Conservation (phyloP, 805 yeast species). For the Kodamaea jinghongensis region DNA sequence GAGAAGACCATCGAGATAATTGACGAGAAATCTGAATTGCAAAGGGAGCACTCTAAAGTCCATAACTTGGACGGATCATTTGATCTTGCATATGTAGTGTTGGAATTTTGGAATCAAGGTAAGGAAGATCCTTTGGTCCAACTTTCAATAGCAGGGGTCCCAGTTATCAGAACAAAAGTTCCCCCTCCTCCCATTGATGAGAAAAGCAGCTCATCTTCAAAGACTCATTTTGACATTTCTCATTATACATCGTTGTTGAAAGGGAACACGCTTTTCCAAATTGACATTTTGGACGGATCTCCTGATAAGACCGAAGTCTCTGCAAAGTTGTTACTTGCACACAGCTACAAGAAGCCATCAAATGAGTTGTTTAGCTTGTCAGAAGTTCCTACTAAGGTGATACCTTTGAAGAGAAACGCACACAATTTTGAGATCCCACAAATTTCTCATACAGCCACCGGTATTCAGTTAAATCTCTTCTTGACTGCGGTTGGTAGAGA, state of each 20-base stretch:
- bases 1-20: neutral
- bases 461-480: slow-evolving; percentile 16
- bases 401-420: slow-evolving; percentile 20
- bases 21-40: neutral
- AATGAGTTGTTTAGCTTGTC: slow-evolving; percentile 3
- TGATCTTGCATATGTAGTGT: no score
- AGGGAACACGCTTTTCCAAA: slow-evolving; percentile 11
- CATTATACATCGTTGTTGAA: slow-evolving; percentile 21
- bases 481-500: slow-evolving; percentile 29
- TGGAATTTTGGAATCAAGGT: slow-evolving; percentile 6
- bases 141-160: slow-evolving; percentile 19
- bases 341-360: slow-evolving; percentile 11
- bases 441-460: neutral
- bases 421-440: slow-evolving; percentile 19
- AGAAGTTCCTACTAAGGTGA: slow-evolving; percentile 11
- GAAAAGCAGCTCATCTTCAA: slow-evolving; percentile 9
- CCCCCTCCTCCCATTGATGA: slow-evolving; percentile 14
- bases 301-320: slow-evolving; percentile 16
- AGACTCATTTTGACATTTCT: slow-evolving; percentile 24
- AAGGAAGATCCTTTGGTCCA: slow-evolving; percentile 18
- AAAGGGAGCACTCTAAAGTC: no score
- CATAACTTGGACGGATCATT: no score
- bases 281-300: slow-evolving; percentile 24
- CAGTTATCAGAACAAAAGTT: slow-evolving; percentile 28
- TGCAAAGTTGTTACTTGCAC: slow-evolving; percentile 19